These are phyloP conservation scores for Penicillium mononematosum DNA, from an alignment of 495 filamentous ascomycete genomes.

Conservation along the genomic window DNA sequence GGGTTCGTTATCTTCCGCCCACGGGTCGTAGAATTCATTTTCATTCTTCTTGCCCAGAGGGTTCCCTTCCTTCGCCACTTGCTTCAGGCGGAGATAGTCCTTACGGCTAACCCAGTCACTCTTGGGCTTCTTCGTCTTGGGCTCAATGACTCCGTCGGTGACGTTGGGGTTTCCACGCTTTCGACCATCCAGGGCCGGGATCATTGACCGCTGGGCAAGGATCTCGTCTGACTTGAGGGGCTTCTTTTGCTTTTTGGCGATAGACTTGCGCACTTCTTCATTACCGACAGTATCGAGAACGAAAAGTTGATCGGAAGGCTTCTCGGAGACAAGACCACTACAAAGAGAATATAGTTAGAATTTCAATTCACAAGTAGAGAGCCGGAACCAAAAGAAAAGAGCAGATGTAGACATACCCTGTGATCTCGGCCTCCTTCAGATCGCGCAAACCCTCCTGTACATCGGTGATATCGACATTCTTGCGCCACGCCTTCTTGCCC, in stretches of 20 bases:
- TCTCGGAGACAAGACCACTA: conserved; percentile 82
- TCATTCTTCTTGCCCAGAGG: conserved; percentile 55
- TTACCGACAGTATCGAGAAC: conserved; percentile 74
- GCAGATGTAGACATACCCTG: conserved; percentile 59
- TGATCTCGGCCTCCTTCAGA: conserved; percentile 81
- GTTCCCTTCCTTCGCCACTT: conserved; percentile 71
- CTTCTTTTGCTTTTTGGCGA: conserved; percentile 71
- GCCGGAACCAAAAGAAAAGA: background rate
- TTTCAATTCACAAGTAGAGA: background rate
- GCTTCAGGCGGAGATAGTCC: conserved; percentile 72
- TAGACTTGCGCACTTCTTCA: conserved; percentile 55
- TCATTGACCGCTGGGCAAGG: conserved; percentile 74
- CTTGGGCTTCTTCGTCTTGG: conserved; percentile 66
- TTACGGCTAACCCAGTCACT: conserved; percentile 75
- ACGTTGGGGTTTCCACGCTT: conserved; percentile 64
- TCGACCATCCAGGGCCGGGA: conserved; percentile 70
- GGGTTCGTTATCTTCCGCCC: conserved; percentile 57
- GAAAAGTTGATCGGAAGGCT: conserved; percentile 77
- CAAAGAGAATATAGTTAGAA: conserved; percentile 9
- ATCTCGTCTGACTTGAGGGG: conserved; percentile 87
- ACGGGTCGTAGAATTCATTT: conserved; percentile 68
- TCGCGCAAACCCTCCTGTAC: conserved; percentile 79
- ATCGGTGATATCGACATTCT: conserved; percentile 90
- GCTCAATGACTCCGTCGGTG: conserved; percentile 66
- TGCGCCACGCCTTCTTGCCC: conserved; percentile 97